Evolutionary conservation across 306 rosid species (phyloP).

Genomic region (Pyrus betulifolia): DNA sequence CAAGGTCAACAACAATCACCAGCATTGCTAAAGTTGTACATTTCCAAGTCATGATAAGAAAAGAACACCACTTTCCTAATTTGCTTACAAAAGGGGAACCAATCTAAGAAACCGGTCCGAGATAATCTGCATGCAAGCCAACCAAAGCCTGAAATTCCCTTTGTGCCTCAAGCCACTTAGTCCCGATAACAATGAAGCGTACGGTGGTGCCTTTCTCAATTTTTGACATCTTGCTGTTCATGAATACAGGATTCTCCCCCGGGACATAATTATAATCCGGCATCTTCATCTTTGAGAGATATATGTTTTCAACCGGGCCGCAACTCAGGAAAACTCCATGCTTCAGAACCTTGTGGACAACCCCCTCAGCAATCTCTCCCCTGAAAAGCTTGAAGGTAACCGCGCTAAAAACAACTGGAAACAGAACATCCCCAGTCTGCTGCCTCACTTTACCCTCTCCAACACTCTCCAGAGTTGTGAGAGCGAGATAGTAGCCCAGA

Average conservation of each 20-base stretch:
- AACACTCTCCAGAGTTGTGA: constrained; percentile 57
- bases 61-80: neutral
- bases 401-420: constrained; percentile 61
- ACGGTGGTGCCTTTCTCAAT: constrained; percentile 52
- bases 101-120: constrained; percentile 52
- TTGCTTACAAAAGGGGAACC: neutral
- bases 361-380: constrained; percentile 79
- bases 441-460: constrained; percentile 86
- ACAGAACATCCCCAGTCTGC: constrained; percentile 70
- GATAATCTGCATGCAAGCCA: constrained; percentile 71
- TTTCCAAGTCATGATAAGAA: neutral
- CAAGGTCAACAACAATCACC: neutral
- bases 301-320: constrained; percentile 66
- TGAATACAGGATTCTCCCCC: constrained; percentile 67
- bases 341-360: constrained; percentile 72
- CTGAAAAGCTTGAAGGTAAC: constrained; percentile 64
- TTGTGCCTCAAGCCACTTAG: constrained; percentile 86
- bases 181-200: constrained; percentile 70
- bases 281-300: constrained; percentile 68
- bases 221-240: constrained; percentile 48
- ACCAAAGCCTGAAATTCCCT: constrained; percentile 91
- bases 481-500: constrained; percentile 63
- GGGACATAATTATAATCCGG: constrained; percentile 55
- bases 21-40: neutral
- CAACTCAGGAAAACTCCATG: constrained; percentile 83